Base-by-base conservation (phyloP, 2,329 filamentous ascomycete genomes). In the Aureobasidium melanogenum region DNA sequence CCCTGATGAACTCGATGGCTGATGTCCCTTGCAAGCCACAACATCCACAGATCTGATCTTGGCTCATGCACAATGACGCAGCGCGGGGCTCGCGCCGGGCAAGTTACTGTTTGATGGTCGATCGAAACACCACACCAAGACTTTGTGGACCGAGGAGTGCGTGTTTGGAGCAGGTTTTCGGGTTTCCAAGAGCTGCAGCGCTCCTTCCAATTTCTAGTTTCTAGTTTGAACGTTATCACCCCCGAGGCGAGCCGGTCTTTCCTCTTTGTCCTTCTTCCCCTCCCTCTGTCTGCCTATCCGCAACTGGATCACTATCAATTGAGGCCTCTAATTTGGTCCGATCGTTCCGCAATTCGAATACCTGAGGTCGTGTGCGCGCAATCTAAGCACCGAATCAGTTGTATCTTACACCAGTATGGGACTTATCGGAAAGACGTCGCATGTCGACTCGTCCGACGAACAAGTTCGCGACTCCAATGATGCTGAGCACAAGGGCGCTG, bases 381-480 rank as follows among this genome's bases (percentile, higher is more conserved):
- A 30, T 36, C 34, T 38, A 54, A 39, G 34, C 50, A 22, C 24
- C 38, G 26, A n/a, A 34, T 19, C 15, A 38, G 14, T 26, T n/a
- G 2, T 2, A 22, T 7, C 34, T 24, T 17, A 15, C 34, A 5
- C 17, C 61, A 59, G 28, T 17, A 62, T 62, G 61, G 61, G 60
- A 5, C 60, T 62, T 22, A 59, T 44, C 5, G 52, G 54, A 58
- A 62, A 54, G 55, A 59, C 61, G 28, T 48, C 43, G 19, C 54
- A 62, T 10, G 54, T 57, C 19, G 54, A 50, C 34, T 8, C 36
- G 14, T 4, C 55, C 5, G 46, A 30, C 8, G 60, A 48, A 22
- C 51, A 56, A 9, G 28, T 22, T 28, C 52, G 44, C 28, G 47
- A 59, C 47, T 39, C 54, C 6, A 32, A 32, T 0, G 22, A 56